These are phyloP conservation scores for Solanum paucissectum DNA, from an alignment of 257 asterid species.

Conservation along the genomic window DNA sequence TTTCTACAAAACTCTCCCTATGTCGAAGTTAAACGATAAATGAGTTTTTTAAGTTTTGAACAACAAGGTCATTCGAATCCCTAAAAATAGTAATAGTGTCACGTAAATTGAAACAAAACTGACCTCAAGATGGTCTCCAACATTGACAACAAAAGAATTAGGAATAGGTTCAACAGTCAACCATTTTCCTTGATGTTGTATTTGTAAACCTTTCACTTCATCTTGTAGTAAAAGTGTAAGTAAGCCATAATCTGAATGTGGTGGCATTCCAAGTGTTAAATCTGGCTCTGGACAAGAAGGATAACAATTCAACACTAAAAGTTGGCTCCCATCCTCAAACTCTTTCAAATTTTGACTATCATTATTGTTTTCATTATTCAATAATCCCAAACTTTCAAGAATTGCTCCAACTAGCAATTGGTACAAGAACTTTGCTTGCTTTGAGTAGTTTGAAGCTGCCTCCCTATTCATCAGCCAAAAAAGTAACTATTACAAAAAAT, in stretches of 20 bases:
- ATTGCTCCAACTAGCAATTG: slow-evolving; percentile 10
- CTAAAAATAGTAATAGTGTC: fast-evolving
- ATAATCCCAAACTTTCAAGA: slow-evolving; percentile 26
- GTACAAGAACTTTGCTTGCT: slow-evolving; percentile 11
- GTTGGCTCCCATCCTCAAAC: slow-evolving; percentile 23
- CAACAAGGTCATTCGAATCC: not conserved
- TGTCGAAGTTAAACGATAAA: not conserved
- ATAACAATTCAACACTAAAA: slow-evolving; percentile 22
- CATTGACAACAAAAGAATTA: slow-evolving; percentile 23
- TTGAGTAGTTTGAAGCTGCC: slow-evolving; percentile 9
- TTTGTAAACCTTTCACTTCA: slow-evolving; percentile 25
- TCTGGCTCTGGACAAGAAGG: slow-evolving; percentile 31
- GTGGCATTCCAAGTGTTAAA: slow-evolving; percentile 32
- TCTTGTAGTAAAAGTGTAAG: slow-evolving; percentile 30
- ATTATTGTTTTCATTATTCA: not conserved
- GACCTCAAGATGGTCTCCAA: slow-evolving; percentile 35
- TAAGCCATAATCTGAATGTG: slow-evolving; percentile 29
- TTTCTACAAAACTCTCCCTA: not conserved
- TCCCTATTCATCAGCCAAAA: not conserved
- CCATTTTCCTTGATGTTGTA: slow-evolving; percentile 23
- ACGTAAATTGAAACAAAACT: not conserved
- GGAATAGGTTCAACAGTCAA: slow-evolving; percentile 20
- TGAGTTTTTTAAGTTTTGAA: not conserved
- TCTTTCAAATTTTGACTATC: not conserved
- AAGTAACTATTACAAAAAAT: not conserved